Evolutionary conservation across 768 basidiomycete species (phyloP).

Genomic region (Kwoniella dejecticola): DNA sequence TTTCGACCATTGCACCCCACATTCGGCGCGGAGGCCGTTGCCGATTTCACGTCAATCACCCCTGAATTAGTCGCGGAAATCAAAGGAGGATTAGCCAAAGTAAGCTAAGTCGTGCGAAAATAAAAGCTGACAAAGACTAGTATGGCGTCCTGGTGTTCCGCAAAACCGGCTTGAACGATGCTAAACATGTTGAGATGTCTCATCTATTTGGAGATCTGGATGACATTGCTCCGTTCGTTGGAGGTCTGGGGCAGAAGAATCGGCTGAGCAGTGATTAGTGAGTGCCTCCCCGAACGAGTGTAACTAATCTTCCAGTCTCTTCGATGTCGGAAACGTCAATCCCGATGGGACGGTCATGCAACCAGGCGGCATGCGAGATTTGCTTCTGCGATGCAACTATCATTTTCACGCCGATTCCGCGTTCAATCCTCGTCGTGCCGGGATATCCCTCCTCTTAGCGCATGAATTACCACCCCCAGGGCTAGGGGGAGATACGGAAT

Average conservation of each 20-base stretch:
- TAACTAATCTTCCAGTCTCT: constrained; percentile 15
- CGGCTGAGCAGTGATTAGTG: constrained; percentile 25
- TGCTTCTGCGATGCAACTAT: constrained; percentile 27
- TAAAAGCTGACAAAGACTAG: background rate
- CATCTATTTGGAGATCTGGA: constrained; percentile 28
- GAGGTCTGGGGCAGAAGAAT: constrained; percentile 27
- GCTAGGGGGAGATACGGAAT: constrained; percentile 36
- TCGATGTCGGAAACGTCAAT: constrained; percentile 31
- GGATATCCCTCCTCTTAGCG: constrained; percentile 32
- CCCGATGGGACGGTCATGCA: constrained; percentile 28
- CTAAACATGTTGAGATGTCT: constrained; percentile 31
- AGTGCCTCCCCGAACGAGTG: background rate
- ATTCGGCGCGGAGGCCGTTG: constrained; percentile 26
- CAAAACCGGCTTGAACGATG: constrained; percentile 24
- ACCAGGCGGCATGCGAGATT: constrained; percentile 11
- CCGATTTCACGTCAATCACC: constrained; percentile 21
- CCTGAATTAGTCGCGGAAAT: constrained; percentile 35
- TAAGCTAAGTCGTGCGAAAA: background rate
- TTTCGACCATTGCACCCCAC: constrained; percentile 18
- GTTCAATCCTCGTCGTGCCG: constrained; percentile 33
- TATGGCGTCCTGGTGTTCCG: constrained; percentile 28
- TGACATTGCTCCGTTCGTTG: constrained; percentile 26
- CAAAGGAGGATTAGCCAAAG: constrained; percentile 34
- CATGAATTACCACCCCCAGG: constrained; percentile 33
- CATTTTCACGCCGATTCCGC: constrained; percentile 29